These are phyloP conservation scores for Aspergillus awamori DNA, from an alignment of 2,329 filamentous ascomycete genomes.

Conservation along the genomic window DNA sequence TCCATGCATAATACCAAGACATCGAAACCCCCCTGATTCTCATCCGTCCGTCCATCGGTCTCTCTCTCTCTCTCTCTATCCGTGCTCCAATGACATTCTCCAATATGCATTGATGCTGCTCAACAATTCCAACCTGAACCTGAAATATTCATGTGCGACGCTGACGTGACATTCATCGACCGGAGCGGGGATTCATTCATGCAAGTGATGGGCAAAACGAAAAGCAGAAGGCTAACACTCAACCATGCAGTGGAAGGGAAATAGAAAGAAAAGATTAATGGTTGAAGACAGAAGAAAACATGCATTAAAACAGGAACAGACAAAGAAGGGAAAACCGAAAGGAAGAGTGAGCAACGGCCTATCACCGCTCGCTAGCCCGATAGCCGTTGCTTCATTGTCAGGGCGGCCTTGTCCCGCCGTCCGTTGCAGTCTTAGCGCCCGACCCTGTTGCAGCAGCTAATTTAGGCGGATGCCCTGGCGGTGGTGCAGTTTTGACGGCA, in stretches of 20 bases:
- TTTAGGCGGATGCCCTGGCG: slow-evolving; percentile 59
- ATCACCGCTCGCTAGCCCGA: slow-evolving; percentile 5
- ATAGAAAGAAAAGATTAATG: not conserved
- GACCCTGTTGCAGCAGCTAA: slow-evolving; percentile 17
- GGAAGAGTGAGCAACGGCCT: not conserved
- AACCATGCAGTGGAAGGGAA: slow-evolving; percentile 13
- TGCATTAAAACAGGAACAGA: slow-evolving; percentile 8
- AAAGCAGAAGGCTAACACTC: slow-evolving; percentile 11
- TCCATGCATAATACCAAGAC: not conserved
- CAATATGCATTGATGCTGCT: slow-evolving; percentile 18
- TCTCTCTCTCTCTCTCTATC: too few species aligned
- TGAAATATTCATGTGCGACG: slow-evolving; percentile 7
- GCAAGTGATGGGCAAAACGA: slow-evolving; percentile 9
- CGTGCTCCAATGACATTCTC: not conserved
- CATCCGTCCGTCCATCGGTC: not conserved
- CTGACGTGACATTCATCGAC: slow-evolving; percentile 14
- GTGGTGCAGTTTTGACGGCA: slow-evolving; percentile 69
- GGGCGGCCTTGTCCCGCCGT: slow-evolving; percentile 36
- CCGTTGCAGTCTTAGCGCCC: slow-evolving; percentile 28
- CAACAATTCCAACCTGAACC: slow-evolving; percentile 12
- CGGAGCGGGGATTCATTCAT: slow-evolving; percentile 16
- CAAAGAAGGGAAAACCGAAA: slow-evolving; percentile 3
- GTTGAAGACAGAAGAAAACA: not conserved
- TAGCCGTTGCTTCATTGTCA: slow-evolving; percentile 25
- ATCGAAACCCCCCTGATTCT: not conserved